Evolutionary conservation across 2,329 filamentous ascomycete genomes (phyloP), one percentile per base, ranked within the genome.

Genomic region (Talaromyces sp.): DNA sequence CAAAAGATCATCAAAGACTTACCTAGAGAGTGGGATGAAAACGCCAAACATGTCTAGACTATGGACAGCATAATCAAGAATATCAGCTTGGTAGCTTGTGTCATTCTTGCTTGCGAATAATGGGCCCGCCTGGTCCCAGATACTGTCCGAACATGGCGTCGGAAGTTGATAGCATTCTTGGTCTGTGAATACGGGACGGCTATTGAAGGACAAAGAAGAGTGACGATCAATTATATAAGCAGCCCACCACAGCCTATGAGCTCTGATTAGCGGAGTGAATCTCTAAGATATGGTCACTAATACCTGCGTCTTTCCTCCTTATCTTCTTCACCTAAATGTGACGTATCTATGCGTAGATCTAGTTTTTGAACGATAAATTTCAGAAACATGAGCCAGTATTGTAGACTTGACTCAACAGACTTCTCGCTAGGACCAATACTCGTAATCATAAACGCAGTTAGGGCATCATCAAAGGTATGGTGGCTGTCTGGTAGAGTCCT

Each of bases 401-500:
- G 52, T 39, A 57, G 52, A 39, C 52, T 57, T 4, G 52, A 57
- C 33, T 57, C 52, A 10, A 57, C 52, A 39, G 52, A 57, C 52
- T 57, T 57, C n/a, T 57, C 52, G 33, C 52, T 57, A 19, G 52
- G 52, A 22, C 31, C 52, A 39, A 57, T 57, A 39, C 16, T 37
- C 52, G 52, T 57, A 57, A 57, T 57, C 52, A 57, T 39, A 37
- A 57, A 57, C 10, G 52, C 52, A 57, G 52, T 57, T n/a, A 57
- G 33, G 14, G 52, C 52, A 19, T 57, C 33, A 22, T 57, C 52
- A 14, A 57, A 57, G 33, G 52, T 57, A 57, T 57, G 52, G 13
- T 57, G 33, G 11, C 31, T 22, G n/a, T 57, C 52, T 11, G 52
- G 52, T 14, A 57, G 33, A n/a, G 52, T 57, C 19, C 52, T 57